Percentiles rank a stretch among this genome's conserved stretches.
These are phyloP conservation scores for Medicago truncatula DNA, from an alignment of 306 rosid species.

Conservation along the genomic window DNA sequence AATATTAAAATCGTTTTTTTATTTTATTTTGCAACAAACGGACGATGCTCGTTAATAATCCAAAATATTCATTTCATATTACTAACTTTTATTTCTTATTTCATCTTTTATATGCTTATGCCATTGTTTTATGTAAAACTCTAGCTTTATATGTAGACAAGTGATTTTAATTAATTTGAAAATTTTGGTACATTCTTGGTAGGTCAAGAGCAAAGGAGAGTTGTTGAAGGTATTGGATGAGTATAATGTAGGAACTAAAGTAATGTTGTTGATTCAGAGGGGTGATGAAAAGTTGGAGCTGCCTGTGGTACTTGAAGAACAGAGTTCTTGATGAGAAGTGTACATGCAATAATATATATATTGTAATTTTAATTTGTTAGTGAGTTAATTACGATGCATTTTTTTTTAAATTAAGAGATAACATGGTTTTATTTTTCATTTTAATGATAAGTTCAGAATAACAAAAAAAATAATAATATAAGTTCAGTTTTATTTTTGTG, in stretches of 20 bases:
- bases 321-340: slow-evolving; percentile 48
- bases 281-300: slow-evolving; percentile 73
- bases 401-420: not conserved
- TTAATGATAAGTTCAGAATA: not conserved
- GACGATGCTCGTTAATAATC: not conserved
- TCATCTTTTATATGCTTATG: not conserved
- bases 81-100: slow-evolving; percentile 18
- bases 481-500: no score
- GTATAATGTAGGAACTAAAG: slow-evolving; percentile 72
- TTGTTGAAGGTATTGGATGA: slow-evolving; percentile 79
- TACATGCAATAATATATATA: not conserved
- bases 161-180: not conserved
- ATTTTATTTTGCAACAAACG: no score
- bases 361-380: not conserved
- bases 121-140: slow-evolving; percentile 4
- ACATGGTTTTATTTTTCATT: not conserved
- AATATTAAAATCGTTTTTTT: no score
- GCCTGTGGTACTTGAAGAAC: slow-evolving; percentile 74
- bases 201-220: slow-evolving; percentile 89
- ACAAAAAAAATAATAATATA: no score
- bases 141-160: not conserved
- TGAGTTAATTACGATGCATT: slow-evolving; percentile 5
- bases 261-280: slow-evolving; percentile 67
- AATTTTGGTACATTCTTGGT: slow-evolving; percentile 34
- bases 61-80: slow-evolving; percentile 28